Evolutionary conservation across 495 filamentous ascomycete genomes (phyloP).

Genomic region (Talaromyces ruber): DNA sequence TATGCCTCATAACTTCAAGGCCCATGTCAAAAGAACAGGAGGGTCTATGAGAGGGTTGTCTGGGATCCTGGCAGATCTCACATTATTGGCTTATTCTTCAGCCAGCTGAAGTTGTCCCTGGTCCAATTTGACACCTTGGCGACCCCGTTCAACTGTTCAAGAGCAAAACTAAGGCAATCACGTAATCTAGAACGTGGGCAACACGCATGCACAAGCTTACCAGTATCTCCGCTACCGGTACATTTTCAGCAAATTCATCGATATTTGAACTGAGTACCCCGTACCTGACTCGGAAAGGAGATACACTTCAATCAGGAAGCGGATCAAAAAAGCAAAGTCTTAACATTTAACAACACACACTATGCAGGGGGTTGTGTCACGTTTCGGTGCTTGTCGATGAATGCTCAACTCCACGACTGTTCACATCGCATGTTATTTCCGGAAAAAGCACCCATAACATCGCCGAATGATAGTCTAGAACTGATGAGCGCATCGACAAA

Average conservation of each 20-base stretch:
- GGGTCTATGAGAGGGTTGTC: not conserved
- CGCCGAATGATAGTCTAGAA: not conserved
- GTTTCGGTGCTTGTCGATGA: not conserved
- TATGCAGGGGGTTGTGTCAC: not conserved
- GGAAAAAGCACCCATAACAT: not conserved
- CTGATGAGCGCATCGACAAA: not conserved
- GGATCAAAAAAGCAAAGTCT: not conserved
- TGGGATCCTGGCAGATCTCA: not conserved
- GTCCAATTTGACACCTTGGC: not conserved
- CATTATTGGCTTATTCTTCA: not conserved
- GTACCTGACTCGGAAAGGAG: not conserved
- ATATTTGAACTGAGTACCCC: too few relatives aligned
- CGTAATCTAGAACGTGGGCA: not conserved
- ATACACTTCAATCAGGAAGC: not conserved
- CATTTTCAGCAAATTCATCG: not conserved
- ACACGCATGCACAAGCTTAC: not conserved
- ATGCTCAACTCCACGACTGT: not conserved
- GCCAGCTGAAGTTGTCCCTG: not conserved
- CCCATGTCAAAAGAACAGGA: not conserved
- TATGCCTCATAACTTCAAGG: not conserved
- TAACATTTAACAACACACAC: not conserved
- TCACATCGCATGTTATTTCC: not conserved
- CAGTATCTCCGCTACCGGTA: not conserved
- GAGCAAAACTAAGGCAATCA: not conserved
- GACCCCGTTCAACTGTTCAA: not conserved